Base-by-base conservation (phyloP, 495 filamentous ascomycete species). In the Penicillium cataractarum region DNA sequence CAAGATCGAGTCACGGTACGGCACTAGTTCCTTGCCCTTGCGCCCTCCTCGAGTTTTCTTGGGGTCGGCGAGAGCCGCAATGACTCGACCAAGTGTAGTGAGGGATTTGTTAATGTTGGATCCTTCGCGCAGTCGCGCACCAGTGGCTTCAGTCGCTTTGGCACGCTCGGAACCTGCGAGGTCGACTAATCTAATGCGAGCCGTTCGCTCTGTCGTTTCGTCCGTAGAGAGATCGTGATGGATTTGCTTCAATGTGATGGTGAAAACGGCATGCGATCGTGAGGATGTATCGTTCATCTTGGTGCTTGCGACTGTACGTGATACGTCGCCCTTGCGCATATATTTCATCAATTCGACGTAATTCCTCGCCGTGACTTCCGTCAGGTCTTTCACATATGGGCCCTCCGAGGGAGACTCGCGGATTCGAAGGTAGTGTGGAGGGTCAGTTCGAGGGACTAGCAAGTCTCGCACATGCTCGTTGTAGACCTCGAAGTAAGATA, bases 241-340 rank as follows among this genome's bases (percentile, higher is more conserved):
- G 62, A 99, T 98, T 74, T 97, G 93, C 77, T 97, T 98, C 31
- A 99, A 81, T 72, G 94, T 93, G 62, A 99, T 93, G 19, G 95
- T 99, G 72, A 99, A 99, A 39, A 99, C 95, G 3, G 96, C 92
- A 70, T 99, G 95, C 55, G 90, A 94, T 72, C 95, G 90, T 37
- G 89, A 93, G 26, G 90, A 94, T 21, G 93, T 98, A 76, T 99
- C 95, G 72, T 99, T 99, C 95, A 99, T 99, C 78, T 97, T 99
- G 13, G 95, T 99, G 76, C 91, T 92, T 24, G 95, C 95, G n/a
- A 86, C 89, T 1, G 95, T 98, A 35, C 95, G 90, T 63, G 87
- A 96, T 39, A 81, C 79, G 75, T 99, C 95, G 58, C 95, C 95
- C 67, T 88, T 87, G 52, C 89, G 89, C 93, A 99, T 97, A 74